Conservation (phyloP, 441 rosid genomes). For the Erodium chrysanthum region DNA sequence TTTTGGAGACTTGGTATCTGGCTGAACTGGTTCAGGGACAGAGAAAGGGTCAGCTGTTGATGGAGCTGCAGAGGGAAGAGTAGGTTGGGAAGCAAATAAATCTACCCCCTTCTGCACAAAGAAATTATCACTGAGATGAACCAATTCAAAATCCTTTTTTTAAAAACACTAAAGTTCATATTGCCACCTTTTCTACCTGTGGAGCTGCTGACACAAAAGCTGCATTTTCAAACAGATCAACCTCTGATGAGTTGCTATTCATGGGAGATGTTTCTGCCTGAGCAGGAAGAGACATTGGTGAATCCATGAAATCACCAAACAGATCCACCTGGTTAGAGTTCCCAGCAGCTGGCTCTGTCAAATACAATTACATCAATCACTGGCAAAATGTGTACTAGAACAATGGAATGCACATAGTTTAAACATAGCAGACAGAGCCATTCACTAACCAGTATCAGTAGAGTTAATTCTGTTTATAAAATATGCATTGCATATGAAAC, state of each 20-base stretch:
- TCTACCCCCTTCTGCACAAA: conserved; percentile 58
- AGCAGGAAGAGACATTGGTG: conserved; percentile 33
- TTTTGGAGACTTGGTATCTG: conserved; percentile 34
- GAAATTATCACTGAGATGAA: conserved; percentile 7
- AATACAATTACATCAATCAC: conserved; percentile 16
- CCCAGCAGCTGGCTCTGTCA: conserved; percentile 55
- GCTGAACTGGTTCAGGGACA: conserved; percentile 37
- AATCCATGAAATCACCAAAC: conserved; percentile 75
- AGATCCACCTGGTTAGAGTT: conserved; percentile 64
- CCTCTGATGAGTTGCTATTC: conserved; percentile 35
- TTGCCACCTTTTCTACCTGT: conserved; percentile 31
- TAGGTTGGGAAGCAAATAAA: conserved; percentile 55
- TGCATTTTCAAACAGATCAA: conserved; percentile 93
- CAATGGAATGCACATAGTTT: neutral
- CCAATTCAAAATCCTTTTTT: neutral
- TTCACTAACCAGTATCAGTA: neutral
- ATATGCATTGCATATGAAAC: neutral
- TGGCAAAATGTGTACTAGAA: conserved; percentile 8
- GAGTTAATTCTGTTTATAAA: neutral
- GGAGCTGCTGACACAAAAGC: conserved; percentile 73
- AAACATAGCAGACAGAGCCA: neutral
- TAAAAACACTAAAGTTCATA: neutral
- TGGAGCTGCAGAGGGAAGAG: conserved; percentile 35
- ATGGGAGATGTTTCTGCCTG: conserved; percentile 38
- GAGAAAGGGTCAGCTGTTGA: conserved; percentile 49